These are phyloP conservation scores for Suhomyces wounanorum DNA, from an alignment of 1,139 yeast genomes.

Conservation along the genomic window DNA sequence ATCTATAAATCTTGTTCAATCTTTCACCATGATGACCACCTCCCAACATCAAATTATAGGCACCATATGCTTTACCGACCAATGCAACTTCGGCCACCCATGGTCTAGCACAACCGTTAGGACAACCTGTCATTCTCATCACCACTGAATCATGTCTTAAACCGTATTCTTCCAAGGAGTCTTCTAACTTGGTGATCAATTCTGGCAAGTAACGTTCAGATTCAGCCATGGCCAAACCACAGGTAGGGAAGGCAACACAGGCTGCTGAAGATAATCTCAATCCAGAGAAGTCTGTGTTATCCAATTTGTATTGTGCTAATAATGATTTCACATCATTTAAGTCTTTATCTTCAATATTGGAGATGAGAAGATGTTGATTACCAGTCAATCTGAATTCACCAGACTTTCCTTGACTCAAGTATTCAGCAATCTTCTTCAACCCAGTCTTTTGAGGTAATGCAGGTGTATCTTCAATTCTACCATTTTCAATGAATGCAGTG, in stretches of 20 bases:
- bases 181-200: conserved; percentile 78
- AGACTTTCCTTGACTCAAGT: conserved; percentile 50
- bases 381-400: conserved; percentile 95
- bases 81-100: conserved; percentile 97
- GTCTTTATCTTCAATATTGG: conserved; percentile 71
- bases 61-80: conserved; percentile 93
- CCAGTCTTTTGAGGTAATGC: conserved; percentile 92
- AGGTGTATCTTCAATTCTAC: conserved; percentile 92
- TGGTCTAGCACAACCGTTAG: conserved; percentile 98
- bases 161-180: conserved; percentile 85
- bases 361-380: conserved; percentile 86
- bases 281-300: conserved; percentile 81
- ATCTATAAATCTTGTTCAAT: conserved; percentile 84
- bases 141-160: conserved; percentile 92
- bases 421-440: conserved; percentile 73
- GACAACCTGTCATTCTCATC: conserved; percentile 99
- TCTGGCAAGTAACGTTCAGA: conserved; percentile 92
- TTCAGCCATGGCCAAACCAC: conserved; percentile 99
- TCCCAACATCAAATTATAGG: conserved; percentile 92
- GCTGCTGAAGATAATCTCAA: conserved; percentile 91
- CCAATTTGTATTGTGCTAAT: conserved; percentile 75
- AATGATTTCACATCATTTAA: conserved; percentile 61
- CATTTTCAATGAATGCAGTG: conserved; percentile 94
- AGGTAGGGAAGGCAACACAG: conserved; percentile 98
- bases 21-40: conserved; percentile 97